Conservation (phyloP, 2,329 filamentous ascomycete genomes). For the Mycosphaerella arachidis region DNA sequence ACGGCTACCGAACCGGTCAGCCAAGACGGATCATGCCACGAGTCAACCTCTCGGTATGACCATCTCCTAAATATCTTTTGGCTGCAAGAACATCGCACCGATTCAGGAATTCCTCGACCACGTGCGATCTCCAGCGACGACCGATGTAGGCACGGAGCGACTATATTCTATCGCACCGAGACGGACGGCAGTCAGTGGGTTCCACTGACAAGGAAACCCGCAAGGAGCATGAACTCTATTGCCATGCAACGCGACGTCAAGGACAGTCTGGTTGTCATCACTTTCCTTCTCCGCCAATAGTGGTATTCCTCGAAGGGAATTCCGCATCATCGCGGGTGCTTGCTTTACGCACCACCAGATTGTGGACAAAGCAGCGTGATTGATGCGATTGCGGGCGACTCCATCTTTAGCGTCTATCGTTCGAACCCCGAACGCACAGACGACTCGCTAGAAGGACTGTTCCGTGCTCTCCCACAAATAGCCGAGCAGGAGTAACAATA, state of each 20-base stretch:
- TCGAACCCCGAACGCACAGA: constrained; percentile 94
- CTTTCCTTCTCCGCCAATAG: too few relatives aligned
- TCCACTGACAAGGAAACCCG: neutral
- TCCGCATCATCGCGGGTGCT: constrained; percentile 79
- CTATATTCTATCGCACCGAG: neutral
- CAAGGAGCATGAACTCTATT: constrained; percentile 56
- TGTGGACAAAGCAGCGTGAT: constrained; percentile 97
- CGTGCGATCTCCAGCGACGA: neutral
- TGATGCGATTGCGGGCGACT: constrained; percentile 90
- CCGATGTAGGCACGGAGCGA: neutral
- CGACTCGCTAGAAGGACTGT: constrained; percentile 90
- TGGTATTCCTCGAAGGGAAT: constrained; percentile 82
- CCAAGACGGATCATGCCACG: neutral
- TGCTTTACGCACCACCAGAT: constrained; percentile 91
- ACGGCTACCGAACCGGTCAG: neutral
- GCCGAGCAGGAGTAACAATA: neutral
- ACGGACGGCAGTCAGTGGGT: neutral
- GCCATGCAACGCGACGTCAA: constrained; percentile 65
- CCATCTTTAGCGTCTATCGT: constrained; percentile 94
- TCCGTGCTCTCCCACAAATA: constrained; percentile 77
- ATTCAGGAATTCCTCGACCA: neutral
- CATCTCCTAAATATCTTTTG: neutral
- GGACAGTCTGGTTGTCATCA: too few relatives aligned
- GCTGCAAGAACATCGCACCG: neutral
- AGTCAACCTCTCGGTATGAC: neutral